Evolutionary conservation across 2,329 filamentous ascomycete genomes (phyloP), one percentile per base, ranked within the genome.

Genomic region (Fusarium nematophilum): DNA sequence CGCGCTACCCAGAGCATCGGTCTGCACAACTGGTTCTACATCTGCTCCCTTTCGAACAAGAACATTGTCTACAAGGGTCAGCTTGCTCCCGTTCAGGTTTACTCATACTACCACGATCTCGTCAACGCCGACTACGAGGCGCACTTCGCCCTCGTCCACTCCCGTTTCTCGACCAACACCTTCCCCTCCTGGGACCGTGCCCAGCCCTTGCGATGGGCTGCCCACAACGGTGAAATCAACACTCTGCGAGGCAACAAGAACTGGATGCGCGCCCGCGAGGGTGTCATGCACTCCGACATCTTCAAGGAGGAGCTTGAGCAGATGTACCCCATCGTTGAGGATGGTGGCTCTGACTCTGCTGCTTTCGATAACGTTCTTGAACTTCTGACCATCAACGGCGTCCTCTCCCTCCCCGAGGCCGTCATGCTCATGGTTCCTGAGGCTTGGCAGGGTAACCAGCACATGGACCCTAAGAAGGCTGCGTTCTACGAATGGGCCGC

Each of bases 61-160:
- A 98, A 98, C 81, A 98, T 98, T 79, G 92, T 98, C 57, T 98
- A 98, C 86, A 98, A 98, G 85, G 94, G 94, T 63, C 95, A 98
- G 76, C 83, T 98, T 65, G 90, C 94, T 37, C 94, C 94, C 18
- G 87, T 94, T 25, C 94, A 98, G 81, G 94, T 98, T 46, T 98
- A 98, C 80, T 90, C 96, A 75, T 98, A 98, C 82, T 98, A 96
- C 79, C 92, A 97, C 77, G 94, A 98, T 80, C 80, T 98, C 74
- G 91, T 97, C 67, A 96, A 95, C 69, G 94, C 96, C 65, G 94
- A 98, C 76, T 98, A 96, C 77, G 92, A 98, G 82, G 93, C 90
- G 62, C 93, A 98, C 79, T 98, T 98, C 76, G 95, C 94, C 56
- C 84, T 98, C 56, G 94, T 98, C 33, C 94, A 98, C 81, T 97